Evolutionary conservation across 176 grass and related monocot species (phyloP).

Genomic region (Chloris gayana): DNA sequence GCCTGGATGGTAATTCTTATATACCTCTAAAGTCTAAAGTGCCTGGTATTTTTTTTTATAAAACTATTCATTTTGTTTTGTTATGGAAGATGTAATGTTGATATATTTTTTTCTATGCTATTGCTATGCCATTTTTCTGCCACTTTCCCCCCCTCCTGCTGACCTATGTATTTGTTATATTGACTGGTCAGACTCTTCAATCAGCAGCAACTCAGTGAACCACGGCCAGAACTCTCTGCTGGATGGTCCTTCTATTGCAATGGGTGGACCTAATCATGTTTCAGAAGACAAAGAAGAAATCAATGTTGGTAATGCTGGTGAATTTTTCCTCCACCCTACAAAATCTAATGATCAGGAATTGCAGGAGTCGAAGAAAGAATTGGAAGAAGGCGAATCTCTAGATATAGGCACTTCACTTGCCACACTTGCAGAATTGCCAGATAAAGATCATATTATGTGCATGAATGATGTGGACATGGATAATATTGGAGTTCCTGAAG

Average conservation of each 20-base stretch:
- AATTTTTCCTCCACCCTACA: slow-evolving; percentile 39
- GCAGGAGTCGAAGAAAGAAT: slow-evolving; percentile 16
- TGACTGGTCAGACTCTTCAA: slow-evolving; percentile 53
- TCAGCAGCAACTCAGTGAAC: slow-evolving; percentile 28
- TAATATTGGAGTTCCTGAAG: slow-evolving; percentile 35
- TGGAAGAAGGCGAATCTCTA: slow-evolving; percentile 32
- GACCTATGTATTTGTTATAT: slow-evolving; percentile 28
- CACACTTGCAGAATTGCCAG: slow-evolving; percentile 26
- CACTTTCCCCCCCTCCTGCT: slow-evolving; percentile 13
- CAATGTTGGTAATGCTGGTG: slow-evolving; percentile 35
- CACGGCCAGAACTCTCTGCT: slow-evolving; percentile 39
- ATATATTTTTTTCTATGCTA: not conserved
- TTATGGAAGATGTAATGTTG: slow-evolving; percentile 4
- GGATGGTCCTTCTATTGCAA: slow-evolving; percentile 39
- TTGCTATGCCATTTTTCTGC: not conserved
- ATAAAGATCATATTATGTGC: slow-evolving; percentile 35
- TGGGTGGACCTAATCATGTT: slow-evolving; percentile 43
- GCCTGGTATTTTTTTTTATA: slow-evolving; percentile 34
- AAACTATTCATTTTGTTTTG: slow-evolving; percentile 22
- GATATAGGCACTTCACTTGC: slow-evolving; percentile 18
- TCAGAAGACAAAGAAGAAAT: slow-evolving; percentile 49
- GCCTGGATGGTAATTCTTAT: slow-evolving; percentile 56
- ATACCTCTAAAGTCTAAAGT: slow-evolving; percentile 8
- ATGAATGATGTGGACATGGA: slow-evolving; percentile 21
- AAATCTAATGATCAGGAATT: slow-evolving; percentile 32